These are phyloP conservation scores for Claviceps citrina DNA, from an alignment of 2,329 filamentous ascomycete genomes.

Conservation along the genomic window DNA sequence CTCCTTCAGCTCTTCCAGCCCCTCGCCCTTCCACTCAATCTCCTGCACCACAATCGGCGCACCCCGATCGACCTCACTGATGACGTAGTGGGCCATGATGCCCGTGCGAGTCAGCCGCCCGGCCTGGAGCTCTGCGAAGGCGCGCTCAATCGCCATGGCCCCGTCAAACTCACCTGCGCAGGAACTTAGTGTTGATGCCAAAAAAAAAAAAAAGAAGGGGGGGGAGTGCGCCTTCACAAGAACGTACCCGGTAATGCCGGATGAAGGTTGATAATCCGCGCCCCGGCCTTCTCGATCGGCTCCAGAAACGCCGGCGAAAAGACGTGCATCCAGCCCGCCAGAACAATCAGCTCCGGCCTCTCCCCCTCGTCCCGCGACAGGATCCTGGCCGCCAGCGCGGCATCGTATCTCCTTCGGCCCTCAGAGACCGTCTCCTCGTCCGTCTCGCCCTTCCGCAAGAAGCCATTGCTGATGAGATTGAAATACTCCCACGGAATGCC, in stretches of 20 bases:
- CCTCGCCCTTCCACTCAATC: conserved; percentile 48
- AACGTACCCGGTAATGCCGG: conserved; percentile 36
- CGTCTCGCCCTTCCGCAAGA: conserved; percentile 39
- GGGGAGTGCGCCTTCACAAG: too few species aligned
- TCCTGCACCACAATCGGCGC: conserved; percentile 38
- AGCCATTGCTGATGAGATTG: conserved; percentile 63
- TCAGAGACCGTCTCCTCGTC: conserved; percentile 37
- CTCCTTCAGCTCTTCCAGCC: conserved; percentile 48
- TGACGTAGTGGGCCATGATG: conserved; percentile 81
- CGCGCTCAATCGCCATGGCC: conserved; percentile 60
- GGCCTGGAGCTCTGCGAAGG: conserved; percentile 54
- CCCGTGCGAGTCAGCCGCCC: conserved; percentile 57
- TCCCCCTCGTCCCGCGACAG: conserved; percentile 32
- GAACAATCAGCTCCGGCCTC: conserved; percentile 59
- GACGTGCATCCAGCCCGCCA: conserved; percentile 81
- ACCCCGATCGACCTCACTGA: conserved; percentile 65
- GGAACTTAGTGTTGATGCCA: too few species aligned
- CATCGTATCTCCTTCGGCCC: conserved; percentile 56
- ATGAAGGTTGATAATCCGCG: conserved; percentile 71
- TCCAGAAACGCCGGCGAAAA: conserved; percentile 54
- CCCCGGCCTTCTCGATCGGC: conserved; percentile 44
- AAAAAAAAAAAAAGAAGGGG: conserved; percentile 1
- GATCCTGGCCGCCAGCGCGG: conserved; percentile 54
- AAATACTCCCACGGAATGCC: conserved; percentile 64
- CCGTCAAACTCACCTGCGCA: conserved; percentile 55